Evolutionary conservation across 768 basidiomycete species (phyloP).

Genomic region (Podaxis sp.): DNA sequence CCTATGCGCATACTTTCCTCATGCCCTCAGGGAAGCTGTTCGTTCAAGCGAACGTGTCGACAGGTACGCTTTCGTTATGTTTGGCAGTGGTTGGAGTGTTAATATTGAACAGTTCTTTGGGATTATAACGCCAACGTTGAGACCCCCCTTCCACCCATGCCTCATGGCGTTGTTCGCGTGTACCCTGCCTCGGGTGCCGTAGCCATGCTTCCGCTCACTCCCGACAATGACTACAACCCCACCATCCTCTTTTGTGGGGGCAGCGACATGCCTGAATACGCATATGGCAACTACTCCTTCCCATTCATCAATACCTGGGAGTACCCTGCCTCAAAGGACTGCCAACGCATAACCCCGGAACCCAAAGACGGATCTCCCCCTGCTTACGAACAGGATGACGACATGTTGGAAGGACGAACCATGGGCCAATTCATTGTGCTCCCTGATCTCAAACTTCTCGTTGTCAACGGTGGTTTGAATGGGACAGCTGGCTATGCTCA

Average conservation of each 20-base stretch:
- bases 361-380: slow-evolving; percentile 65
- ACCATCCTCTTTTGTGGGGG: slow-evolving; percentile 93
- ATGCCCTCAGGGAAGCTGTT: slow-evolving; percentile 79
- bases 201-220: slow-evolving; percentile 90
- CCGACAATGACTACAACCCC: slow-evolving; percentile 82
- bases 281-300: slow-evolving; percentile 77
- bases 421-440: slow-evolving; percentile 94
- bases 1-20: slow-evolving; percentile 73
- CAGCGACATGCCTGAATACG: slow-evolving; percentile 68
- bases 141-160: slow-evolving; percentile 73
- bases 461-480: slow-evolving; percentile 80
- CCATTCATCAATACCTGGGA: slow-evolving; percentile 75
- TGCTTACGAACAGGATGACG: slow-evolving; percentile 69
- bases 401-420: slow-evolving; percentile 71
- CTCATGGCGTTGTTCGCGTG: slow-evolving; percentile 69
- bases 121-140: slow-evolving; percentile 52
- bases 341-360: slow-evolving; percentile 86
- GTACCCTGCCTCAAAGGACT: slow-evolving; percentile 68
- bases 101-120: slow-evolving; percentile 24
- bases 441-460: slow-evolving; percentile 70
- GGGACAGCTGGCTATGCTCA: slow-evolving; percentile 89
- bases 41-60: slow-evolving; percentile 80
- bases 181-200: slow-evolving; percentile 89
- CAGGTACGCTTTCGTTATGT: slow-evolving; percentile 45
- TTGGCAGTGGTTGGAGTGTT: slow-evolving; percentile 2